These are phyloP conservation scores for Trapa bicornis DNA, from an alignment of 345 rosid genomes.

Conservation along the genomic window DNA sequence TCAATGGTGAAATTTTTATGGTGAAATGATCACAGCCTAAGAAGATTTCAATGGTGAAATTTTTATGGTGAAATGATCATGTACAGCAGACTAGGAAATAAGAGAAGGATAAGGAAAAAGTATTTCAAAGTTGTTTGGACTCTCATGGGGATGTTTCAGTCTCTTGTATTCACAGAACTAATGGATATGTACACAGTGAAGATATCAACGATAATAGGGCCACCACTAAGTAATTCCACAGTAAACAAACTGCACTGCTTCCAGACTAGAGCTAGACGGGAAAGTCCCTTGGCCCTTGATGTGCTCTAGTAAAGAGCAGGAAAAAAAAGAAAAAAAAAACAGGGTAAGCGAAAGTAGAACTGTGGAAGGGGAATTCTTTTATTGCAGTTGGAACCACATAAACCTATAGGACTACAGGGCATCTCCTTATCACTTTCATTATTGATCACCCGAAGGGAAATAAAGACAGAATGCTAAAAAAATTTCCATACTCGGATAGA, in stretches of 20 bases:
- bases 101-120: too few relatives aligned
- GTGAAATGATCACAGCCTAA: too few relatives aligned
- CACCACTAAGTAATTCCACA: not conserved
- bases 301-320: not conserved
- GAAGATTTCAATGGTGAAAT: too few relatives aligned
- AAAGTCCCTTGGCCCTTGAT: not conserved
- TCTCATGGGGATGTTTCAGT: not conserved
- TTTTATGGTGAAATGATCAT: too few relatives aligned
- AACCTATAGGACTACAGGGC: not conserved
- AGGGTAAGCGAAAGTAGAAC: not conserved
- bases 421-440: not conserved
- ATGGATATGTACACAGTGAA: not conserved
- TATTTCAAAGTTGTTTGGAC: too few relatives aligned
- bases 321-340: not conserved
- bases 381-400: not conserved
- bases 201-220: not conserved
- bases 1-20: too few relatives aligned
- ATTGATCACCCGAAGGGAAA: not conserved
- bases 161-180: not conserved
- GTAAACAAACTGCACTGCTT: not conserved
- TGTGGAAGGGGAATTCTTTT: not conserved
- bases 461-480: not conserved
- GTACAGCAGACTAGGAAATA: too few relatives aligned
- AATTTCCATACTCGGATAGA: not conserved
- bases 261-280: not conserved